Evolutionary conservation across 768 basidiomycete species (phyloP), one percentile per base, ranked within the genome.

Genomic region (Galerina sulciceps): DNA sequence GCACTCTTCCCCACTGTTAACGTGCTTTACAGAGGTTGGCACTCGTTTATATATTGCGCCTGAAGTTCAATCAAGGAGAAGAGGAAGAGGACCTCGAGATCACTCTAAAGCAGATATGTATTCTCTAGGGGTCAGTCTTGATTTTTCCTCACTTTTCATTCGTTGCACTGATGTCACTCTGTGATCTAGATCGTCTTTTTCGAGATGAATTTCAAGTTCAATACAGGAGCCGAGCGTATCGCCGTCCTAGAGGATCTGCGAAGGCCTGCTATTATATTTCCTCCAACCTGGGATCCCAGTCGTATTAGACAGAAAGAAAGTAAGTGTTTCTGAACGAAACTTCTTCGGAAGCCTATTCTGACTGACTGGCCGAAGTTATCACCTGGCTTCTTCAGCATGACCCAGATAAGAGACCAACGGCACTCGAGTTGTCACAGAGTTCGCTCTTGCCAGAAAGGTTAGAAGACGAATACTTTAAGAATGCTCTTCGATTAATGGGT

Each of bases 31-130:
- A 91, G 91, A 92, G 78, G 94, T 96, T 13, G 95, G 95, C 53
- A 98, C 95, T 0, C 85, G 86, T 53, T 72, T 97, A 17, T 98
- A 97, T 69, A 95, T 96, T 50, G 96, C 96, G 0, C 96, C 96
- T 0, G 95, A 97, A 69, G 90, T 96, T 10, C 84, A 87, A 57
- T 86, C 84, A 1, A 74, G 82, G 41, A 50, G 62, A 15, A 57
- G 59, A 47, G 83, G 76, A 64, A 81, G 78, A 45, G 82, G 85
- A 0, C 86, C 87, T n/a, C 80, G 86, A 49, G 90, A 93, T 67
- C 92, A 93, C 63, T 85, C 79, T 36, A 96, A 96, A 67, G 95
- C 94, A 0, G 96, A 98, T 66, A 89, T 98, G 83, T 98, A 96
- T 69, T 94, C 93, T 71, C 83, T 96, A 10, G 96, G 95, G 20